Base-by-base conservation (phyloP, 176 grass and related monocot genomes). In the Saccharum spontaneum region DNA sequence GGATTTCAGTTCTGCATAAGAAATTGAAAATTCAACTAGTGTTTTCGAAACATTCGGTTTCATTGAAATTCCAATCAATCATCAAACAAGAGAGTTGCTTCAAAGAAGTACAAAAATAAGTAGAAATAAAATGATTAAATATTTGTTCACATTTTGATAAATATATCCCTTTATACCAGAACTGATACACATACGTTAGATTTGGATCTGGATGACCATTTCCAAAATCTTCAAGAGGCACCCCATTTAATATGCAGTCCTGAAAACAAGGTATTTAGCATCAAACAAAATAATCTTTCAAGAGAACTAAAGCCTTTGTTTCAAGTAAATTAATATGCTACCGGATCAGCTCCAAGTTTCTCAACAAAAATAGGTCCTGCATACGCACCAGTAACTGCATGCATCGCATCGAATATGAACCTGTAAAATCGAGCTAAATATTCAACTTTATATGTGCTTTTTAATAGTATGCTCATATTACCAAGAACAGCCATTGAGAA, bases 301-400 rank as follows among this genome's bases (percentile, higher is more conserved):
- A 70, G n/a, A 26, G 20, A 62, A 60, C 8, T 63, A 81, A 85
- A 76, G 6, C 1, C 52, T 48, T 17, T 22, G 57, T 63, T 39
- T 28, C 36, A 83, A 91, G 37, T 50, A 59, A 55, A 83, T 71
- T 43, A 63, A 83, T 78, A 83, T 69, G 39, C 71, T 71, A 97
- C 94, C 90, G 40, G 74, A 83, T 80, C 90, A 85, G 92, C 94
- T 84, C 90, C 90, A 92, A 97, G 94, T 71, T 65, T 87, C 40
- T 94, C 88, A 7, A 97, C 86, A 94, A 97, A 97, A 52, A 97
- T 97, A 67, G 94, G 92, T 55, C 86, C 93, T n/a, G 90, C 94
- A 40, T 97, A 97, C 80, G 92, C 94, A 80, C 92, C 94, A 57
- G 94, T 97, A 49, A 97, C 84, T 40, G 94, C 92, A 86, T 97